phyloP scores from a whole-genome alignment of 805 yeast genomes.

The Yamadazyma paraphyllophila region DNA sequence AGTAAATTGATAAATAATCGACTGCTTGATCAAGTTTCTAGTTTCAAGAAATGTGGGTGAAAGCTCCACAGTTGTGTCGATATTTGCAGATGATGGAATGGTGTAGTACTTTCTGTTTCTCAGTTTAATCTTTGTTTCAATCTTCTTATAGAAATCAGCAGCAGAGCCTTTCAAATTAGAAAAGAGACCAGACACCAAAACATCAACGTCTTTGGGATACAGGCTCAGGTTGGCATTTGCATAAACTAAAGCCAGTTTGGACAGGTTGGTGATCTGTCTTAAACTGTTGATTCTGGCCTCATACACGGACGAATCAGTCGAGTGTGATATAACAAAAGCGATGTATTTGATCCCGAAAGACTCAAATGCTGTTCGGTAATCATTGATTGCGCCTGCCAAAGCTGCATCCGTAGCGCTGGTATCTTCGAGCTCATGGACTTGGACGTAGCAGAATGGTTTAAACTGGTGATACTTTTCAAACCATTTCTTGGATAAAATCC shows the following conservation, averaged over 20 bases:
- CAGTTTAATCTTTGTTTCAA: conserved; percentile 32
- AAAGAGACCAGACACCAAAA: conserved; percentile 29
- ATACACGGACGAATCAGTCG: conserved; percentile 14
- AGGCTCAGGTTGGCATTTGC: conserved; percentile 13
- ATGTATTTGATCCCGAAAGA: conserved; percentile 15
- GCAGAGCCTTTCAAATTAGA: conserved; percentile 29
- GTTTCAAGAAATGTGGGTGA: conserved; percentile 39
- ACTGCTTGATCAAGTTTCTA: conserved; percentile 36
- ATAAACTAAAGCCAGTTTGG: conserved; percentile 31
- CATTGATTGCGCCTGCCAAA: conserved; percentile 17
- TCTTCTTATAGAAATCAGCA: conserved; percentile 30
- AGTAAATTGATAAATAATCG: conserved; percentile 30
- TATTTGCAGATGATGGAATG: conserved; percentile 24
- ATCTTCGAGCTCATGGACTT: conserved; percentile 15
- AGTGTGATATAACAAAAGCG: conserved; percentile 22
- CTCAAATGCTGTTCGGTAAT: conserved; percentile 13
- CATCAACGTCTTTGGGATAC: conserved; percentile 29
- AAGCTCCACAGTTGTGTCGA: conserved; percentile 28
- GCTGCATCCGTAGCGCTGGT: conserved; percentile 15
- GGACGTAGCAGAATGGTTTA: conserved; percentile 33
- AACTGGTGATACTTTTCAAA: conserved; percentile 29
- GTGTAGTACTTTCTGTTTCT: conserved; percentile 37
- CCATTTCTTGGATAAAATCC: conserved; percentile 34
- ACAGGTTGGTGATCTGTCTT: conserved; percentile 28
- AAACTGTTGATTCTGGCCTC: conserved; percentile 23